Base-by-base conservation (phyloP, 169 alveolate genomes). In the Ichthyophthirius multifiliis region DNA sequence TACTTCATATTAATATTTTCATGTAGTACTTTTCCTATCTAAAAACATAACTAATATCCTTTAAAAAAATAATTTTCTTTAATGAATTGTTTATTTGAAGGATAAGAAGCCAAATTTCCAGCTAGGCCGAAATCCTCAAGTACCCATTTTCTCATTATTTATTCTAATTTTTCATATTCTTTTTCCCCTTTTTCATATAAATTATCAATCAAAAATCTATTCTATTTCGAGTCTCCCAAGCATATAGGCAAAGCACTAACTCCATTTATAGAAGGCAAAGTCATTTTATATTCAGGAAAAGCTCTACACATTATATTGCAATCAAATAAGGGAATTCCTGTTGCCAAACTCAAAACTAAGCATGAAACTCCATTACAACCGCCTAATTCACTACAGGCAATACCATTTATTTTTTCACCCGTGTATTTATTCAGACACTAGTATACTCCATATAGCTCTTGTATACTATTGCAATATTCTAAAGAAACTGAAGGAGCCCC, bases 221-320 rank as follows among this genome's bases (percentile, higher is more conserved):
- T 16, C 9, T 55, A 13, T 27, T 20, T 20, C 0, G 71, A 55
- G 39, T 65, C 75, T 32, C 48, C 75, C 13, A 65, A 34, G 5
- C 30, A 34, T n/a, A 34, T 15, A 4, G 75, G 75, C 12, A 65
- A 31, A n/a, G 48, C 45, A n/a, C 34, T 34, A 10, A 32, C 1
- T 41, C 35, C 35, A 65, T 65, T 34, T 32, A 65, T 65, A 7
- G 35, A 13, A 32, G 75, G 75, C 7, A 65, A 12, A 65, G 18
- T 65, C 13, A 30, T 23, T 2, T 23, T 7, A 3, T 32, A 13
- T 15, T 32, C 75, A 34, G 75, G 75, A 41, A 65, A 65, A n/a
- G 75, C 75, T 65, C 75, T 65, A 5, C 75, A 13, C 75, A 65
- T 65, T 31, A 65, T 9, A 32, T 34, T 37, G 13, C 44, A 65